These are phyloP conservation scores for Entomortierella chlamydospora DNA, from an alignment of 192 early-diverging fungal species.

Conservation along the genomic window DNA sequence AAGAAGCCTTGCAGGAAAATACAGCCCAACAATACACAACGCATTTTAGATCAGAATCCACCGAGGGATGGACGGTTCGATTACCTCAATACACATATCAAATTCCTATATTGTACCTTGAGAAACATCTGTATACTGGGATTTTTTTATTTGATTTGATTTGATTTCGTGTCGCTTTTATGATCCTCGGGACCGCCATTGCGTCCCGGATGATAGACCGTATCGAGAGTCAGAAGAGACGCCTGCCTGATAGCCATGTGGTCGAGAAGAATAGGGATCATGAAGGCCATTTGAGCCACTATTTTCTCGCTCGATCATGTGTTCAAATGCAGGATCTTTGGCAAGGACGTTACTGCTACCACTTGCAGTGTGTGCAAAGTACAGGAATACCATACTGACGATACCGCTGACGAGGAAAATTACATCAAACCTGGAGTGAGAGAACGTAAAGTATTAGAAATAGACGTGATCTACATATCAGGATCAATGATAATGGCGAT, in stretches of 20 bases:
- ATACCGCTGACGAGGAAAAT: slow-evolving; percentile 90
- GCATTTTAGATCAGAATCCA: slow-evolving; percentile 3
- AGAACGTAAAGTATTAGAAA: background rate
- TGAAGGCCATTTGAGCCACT: background rate
- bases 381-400: slow-evolving; percentile 76
- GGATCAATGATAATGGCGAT: background rate
- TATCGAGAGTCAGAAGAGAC: slow-evolving; percentile 16
- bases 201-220: slow-evolving; percentile 11
- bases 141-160: slow-evolving; percentile 2
- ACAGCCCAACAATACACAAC: background rate
- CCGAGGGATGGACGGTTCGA: background rate
- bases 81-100: slow-evolving; percentile 10
- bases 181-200: slow-evolving; percentile 39
- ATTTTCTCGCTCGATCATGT: slow-evolving; percentile 36
- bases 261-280: background rate
- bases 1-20: background rate
- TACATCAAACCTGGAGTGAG: slow-evolving; percentile 77
- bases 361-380: slow-evolving; percentile 72
- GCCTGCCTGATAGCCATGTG: slow-evolving; percentile 2
- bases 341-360: slow-evolving; percentile 54
- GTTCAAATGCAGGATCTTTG: slow-evolving; percentile 39
- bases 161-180: background rate
- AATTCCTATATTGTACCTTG: no score
- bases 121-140: no score
- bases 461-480: background rate